Conservation (phyloP, 169 alveolate genomes). For the Eimeria acervulina region DNA sequence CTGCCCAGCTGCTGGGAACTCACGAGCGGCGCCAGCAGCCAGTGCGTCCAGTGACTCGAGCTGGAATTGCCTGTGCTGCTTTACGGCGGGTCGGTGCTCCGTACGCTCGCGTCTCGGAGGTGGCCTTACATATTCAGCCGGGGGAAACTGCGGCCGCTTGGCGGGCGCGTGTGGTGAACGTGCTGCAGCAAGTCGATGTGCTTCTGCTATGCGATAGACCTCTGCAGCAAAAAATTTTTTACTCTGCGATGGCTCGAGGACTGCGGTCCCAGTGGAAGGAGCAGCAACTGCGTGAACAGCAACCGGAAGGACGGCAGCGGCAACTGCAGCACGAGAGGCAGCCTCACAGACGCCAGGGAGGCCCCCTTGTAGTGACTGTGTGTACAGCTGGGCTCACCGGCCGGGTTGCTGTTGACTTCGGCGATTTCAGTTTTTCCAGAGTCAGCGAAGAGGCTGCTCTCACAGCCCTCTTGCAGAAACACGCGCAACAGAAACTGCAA, state of each 20-base stretch:
- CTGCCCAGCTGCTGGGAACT: neutral
- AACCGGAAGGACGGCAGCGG: neutral
- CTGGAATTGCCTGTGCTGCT: slow-evolving; percentile 72
- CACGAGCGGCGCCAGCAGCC: neutral
- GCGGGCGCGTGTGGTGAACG: slow-evolving; percentile 53
- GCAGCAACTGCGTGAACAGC: neutral
- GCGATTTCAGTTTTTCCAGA: slow-evolving; percentile 29
- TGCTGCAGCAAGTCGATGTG: slow-evolving; percentile 62
- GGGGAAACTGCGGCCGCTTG: slow-evolving; percentile 62
- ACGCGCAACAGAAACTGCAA: slow-evolving; percentile 39
- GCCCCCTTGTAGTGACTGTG: slow-evolving; percentile 78
- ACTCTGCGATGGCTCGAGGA: slow-evolving; percentile 46
- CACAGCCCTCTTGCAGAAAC: slow-evolving; percentile 67
- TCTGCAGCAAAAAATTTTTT: slow-evolving; percentile 37
- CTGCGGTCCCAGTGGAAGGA: slow-evolving; percentile 20
- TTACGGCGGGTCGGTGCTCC: slow-evolving; percentile 62
- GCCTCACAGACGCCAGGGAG: neutral
- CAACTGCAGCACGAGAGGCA: slow-evolving; percentile 19
- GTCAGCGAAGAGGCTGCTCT: slow-evolving; percentile 68
- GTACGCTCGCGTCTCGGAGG: slow-evolving; percentile 72
- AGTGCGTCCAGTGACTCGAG: slow-evolving; percentile 32
- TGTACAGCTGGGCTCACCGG: slow-evolving; percentile 80
- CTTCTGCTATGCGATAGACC: slow-evolving; percentile 80
- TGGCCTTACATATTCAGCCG: slow-evolving; percentile 40
- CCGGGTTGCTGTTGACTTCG: slow-evolving; percentile 79